Evolutionary conservation across 148 eudicot genomes (phyloP).

Genomic region (Spergularia bocconei): DNA sequence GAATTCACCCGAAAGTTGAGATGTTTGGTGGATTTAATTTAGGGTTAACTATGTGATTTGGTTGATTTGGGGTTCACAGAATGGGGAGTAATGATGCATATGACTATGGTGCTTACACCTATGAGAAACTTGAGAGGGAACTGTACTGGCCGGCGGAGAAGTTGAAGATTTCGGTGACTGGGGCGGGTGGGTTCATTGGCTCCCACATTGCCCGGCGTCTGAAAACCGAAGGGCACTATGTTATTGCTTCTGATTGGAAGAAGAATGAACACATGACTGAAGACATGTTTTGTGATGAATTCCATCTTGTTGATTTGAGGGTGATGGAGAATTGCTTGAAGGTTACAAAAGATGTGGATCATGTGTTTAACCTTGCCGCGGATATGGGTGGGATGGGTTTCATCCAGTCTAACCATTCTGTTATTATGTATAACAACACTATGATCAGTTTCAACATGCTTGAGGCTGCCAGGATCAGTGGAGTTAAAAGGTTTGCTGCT

Average conservation of each 20-base stretch:
- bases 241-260: slow-evolving; percentile 61
- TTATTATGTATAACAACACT: slow-evolving; percentile 57
- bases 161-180: slow-evolving; percentile 50
- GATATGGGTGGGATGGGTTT: slow-evolving; percentile 68
- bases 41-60: slow-evolving; percentile 4
- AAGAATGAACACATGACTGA: slow-evolving; percentile 63
- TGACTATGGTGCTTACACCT: slow-evolving; percentile 48
- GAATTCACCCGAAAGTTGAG: neutral
- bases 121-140: slow-evolving; percentile 54
- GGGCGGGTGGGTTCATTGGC: slow-evolving; percentile 59
- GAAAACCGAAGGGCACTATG: slow-evolving; percentile 53
- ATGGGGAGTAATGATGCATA: slow-evolving; percentile 46
- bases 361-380: slow-evolving; percentile 61
- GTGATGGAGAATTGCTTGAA: slow-evolving; percentile 60
- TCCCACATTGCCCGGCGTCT: slow-evolving; percentile 57
- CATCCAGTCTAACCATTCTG: slow-evolving; percentile 54
- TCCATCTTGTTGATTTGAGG: slow-evolving; percentile 57
- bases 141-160: slow-evolving; percentile 50
- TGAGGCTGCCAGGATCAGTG: slow-evolving; percentile 52
- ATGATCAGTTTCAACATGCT: slow-evolving; percentile 65
- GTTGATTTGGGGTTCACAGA: slow-evolving; percentile 18
- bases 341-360: slow-evolving; percentile 48
- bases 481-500: slow-evolving; percentile 46
- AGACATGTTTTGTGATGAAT: slow-evolving; percentile 57
- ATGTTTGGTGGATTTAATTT: neutral